Conservation (phyloP, 805 yeast species). For the Kuraishia borneana region DNA sequence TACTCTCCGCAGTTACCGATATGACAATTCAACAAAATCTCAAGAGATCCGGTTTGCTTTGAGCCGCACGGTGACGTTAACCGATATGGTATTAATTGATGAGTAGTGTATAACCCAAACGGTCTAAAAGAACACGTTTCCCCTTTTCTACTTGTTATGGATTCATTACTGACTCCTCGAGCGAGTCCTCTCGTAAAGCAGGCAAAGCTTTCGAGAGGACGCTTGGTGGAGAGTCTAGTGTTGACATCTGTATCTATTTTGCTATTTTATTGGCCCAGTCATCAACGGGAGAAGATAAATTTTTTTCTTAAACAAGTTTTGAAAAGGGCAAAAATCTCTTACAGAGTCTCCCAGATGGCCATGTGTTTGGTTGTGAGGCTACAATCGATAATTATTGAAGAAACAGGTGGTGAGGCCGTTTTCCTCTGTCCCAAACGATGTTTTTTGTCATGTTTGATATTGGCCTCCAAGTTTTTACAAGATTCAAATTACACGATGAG, state of each 20-base stretch:
- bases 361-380: slow-evolving; percentile 45
- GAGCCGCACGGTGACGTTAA: background rate
- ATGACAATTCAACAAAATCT: slow-evolving; percentile 76
- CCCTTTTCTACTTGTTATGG: background rate
- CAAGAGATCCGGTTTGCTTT: slow-evolving; percentile 66
- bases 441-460: slow-evolving; percentile 55
- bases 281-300: background rate
- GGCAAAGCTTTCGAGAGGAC: slow-evolving; percentile 1
- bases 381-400: slow-evolving; percentile 2
- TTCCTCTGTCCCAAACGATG: slow-evolving; percentile 49
- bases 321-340: slow-evolving; percentile 44
- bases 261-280: slow-evolving; percentile 4
- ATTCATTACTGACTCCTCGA: background rate
- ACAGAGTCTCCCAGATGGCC: slow-evolving; percentile 53
- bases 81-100: background rate
- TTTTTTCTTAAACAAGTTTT: slow-evolving; percentile 28
- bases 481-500: slow-evolving; percentile 60
- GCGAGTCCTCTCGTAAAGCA: background rate
- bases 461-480: slow-evolving; percentile 63
- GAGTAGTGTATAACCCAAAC: background rate
- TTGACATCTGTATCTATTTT: slow-evolving; percentile 4
- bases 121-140: background rate
- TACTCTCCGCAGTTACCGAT: slow-evolving; percentile 86
- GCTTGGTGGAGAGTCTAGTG: slow-evolving; percentile 7
- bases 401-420: slow-evolving; percentile 5